These are phyloP conservation scores for Austroboletus eburneus DNA, from an alignment of 768 basidiomycete species.

Conservation along the genomic window DNA sequence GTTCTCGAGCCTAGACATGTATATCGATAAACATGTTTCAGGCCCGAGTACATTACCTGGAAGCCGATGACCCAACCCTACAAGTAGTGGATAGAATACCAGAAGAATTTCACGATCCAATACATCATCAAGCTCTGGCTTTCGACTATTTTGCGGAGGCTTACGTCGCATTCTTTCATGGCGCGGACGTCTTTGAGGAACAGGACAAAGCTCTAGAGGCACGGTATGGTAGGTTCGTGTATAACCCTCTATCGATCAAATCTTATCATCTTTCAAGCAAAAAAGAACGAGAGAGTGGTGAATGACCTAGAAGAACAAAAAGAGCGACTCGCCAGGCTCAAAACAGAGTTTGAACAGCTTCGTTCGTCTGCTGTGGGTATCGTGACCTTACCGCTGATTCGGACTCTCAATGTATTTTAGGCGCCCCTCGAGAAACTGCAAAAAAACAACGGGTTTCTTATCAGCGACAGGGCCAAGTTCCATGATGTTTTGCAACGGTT, in stretches of 20 bases:
- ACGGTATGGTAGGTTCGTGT: conserved; percentile 59
- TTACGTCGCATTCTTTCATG: conserved; percentile 64
- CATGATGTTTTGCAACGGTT: conserved; percentile 69
- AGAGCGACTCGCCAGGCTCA: conserved; percentile 42
- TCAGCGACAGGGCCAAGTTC: conserved; percentile 74
- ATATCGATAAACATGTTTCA: conserved; percentile 7
- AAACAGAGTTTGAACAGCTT: conserved; percentile 53
- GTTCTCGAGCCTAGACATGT: neutral
- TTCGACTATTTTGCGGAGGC: conserved; percentile 68
- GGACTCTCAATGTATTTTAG: conserved; percentile 29
- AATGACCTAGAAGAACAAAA: conserved; percentile 58
- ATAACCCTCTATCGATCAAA: neutral
- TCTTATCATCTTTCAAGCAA: conserved; percentile 38
- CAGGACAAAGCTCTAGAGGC: conserved; percentile 68
- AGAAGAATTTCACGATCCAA: conserved; percentile 70
- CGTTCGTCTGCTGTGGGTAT: conserved; percentile 55
- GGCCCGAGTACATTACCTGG: conserved; percentile 43
- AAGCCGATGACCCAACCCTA: conserved; percentile 63
- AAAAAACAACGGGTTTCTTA: conserved; percentile 58
- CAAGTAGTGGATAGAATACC: conserved; percentile 59
- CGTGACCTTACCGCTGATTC: neutral
- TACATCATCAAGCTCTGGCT: conserved; percentile 74
- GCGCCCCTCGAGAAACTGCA: conserved; percentile 61
- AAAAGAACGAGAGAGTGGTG: conserved; percentile 67
- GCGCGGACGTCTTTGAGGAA: conserved; percentile 64